Evolutionary conservation across 2,329 filamentous ascomycete genomes (phyloP).

Genomic region (Albophoma yamanashiensis): DNA sequence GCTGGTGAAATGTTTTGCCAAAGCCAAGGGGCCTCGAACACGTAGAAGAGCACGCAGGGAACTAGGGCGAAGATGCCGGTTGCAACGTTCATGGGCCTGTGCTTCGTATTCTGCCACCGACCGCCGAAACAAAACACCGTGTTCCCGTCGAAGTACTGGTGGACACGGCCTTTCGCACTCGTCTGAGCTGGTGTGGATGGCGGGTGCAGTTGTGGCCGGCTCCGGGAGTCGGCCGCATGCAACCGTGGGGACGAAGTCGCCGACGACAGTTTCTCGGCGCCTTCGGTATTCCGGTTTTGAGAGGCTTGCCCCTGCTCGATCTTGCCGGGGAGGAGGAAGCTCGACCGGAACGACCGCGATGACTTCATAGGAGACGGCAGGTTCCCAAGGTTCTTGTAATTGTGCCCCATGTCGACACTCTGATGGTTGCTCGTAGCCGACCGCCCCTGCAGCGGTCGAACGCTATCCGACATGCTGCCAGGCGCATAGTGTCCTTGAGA

Average conservation of each 20-base stretch:
- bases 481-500: slow-evolving; percentile 45
- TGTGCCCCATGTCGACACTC: slow-evolving; percentile 49
- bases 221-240: slow-evolving; percentile 30
- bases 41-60: slow-evolving; percentile 75
- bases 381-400: slow-evolving; percentile 40
- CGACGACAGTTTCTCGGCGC: slow-evolving; percentile 77
- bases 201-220: slow-evolving; percentile 8
- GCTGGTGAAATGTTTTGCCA: slow-evolving; percentile 83
- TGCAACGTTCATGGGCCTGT: slow-evolving; percentile 79
- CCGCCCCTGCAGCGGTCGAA: slow-evolving; percentile 58
- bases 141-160: slow-evolving; percentile 90
- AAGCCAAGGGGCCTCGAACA: slow-evolving; percentile 72
- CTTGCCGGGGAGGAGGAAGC: slow-evolving; percentile 55
- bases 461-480: slow-evolving; percentile 64
- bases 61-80: slow-evolving; percentile 74
- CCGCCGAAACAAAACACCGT: slow-evolving; percentile 83
- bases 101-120: slow-evolving; percentile 76
- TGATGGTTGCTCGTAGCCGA: slow-evolving; percentile 24
- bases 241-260: slow-evolving; percentile 64
- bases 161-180: slow-evolving; percentile 52
- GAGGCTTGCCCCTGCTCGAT: slow-evolving; percentile 35
- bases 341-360: slow-evolving; percentile 65
- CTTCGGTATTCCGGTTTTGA: slow-evolving; percentile 47
- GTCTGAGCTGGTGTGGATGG: slow-evolving; percentile 20
- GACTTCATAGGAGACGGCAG: slow-evolving; percentile 56